Evolutionary conservation across 148 eudicot species (phyloP), one percentile per base, ranked within the genome.

Genomic region (Arbutus unedo): DNA sequence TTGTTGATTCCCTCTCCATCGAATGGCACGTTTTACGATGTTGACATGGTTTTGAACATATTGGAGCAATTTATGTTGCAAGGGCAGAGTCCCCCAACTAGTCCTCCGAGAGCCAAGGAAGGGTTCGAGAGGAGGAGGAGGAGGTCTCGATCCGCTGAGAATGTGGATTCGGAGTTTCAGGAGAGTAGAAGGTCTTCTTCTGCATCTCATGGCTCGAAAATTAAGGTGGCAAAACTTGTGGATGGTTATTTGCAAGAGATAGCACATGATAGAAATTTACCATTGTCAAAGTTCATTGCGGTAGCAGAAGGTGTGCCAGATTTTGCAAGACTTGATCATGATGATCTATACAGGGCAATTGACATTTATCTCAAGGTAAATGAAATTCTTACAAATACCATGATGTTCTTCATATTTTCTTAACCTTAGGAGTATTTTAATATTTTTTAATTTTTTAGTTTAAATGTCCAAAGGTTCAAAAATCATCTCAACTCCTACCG

Each of bases 141-240:
- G 45, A 83, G 94, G 90, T 93, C 97, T 0, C 83, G 93, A 14
- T 91, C 97, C 7, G 95, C 97, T 16, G 93, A 93, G 77, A 89
- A 92, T 50, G 85, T 87, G 57, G 91, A 91, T 82, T 70, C 84
- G 5, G 88, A 83, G 87, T 95, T 95, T 47, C 94, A 87, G 74
- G 97, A 94, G 79, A 89, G 93, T 31, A 86, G 98, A 74, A 88
- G 98, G 79, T 91, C 96, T 45, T 94, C 98, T 44, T 94, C 93
- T 0, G 96, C 96, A 2, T 90, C 96, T 50, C 98, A 95, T 79
- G 84, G 94, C 83, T 86, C 91, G 1, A 93, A 88, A 68, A 80
- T 91, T 67, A 95, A 91, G 74, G 98, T 95, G 38, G 94, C 93
- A 15, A 95, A 88, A 83, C 90, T 95, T 80, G 88, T 95, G 66